phyloP scores from a whole-genome alignment of 2,329 filamentous ascomycete species.

The Oidium heveae region DNA sequence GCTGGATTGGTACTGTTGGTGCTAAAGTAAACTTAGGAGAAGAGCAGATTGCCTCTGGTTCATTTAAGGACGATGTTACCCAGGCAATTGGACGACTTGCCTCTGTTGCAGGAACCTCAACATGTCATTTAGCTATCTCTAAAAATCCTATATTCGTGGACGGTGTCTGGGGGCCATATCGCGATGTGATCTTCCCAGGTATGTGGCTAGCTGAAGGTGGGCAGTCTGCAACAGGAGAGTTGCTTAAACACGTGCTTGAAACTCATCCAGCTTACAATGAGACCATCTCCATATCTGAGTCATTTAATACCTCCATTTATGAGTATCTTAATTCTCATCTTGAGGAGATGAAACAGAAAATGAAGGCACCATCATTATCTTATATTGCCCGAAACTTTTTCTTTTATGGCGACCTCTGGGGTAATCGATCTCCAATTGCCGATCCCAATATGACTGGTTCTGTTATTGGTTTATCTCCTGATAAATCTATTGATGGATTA shows the following conservation, averaged over 20 bases:
- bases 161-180: slow-evolving; percentile 92
- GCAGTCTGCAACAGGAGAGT: slow-evolving; percentile 84
- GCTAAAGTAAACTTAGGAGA: slow-evolving; percentile 61
- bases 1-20: slow-evolving; percentile 97
- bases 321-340: slow-evolving; percentile 84
- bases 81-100: slow-evolving; percentile 85
- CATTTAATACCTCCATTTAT: slow-evolving; percentile 72
- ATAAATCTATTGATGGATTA: slow-evolving; percentile 67
- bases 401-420: slow-evolving; percentile 95
- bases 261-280: slow-evolving; percentile 79
- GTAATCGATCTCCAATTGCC: slow-evolving; percentile 82
- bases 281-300: slow-evolving; percentile 53
- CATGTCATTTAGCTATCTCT: slow-evolving; percentile 92
- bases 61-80: slow-evolving; percentile 59
- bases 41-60: slow-evolving; percentile 39
- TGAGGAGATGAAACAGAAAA: slow-evolving; percentile 43
- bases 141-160: slow-evolving; percentile 78
- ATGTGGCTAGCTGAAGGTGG: slow-evolving; percentile 97
- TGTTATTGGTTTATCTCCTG: slow-evolving; percentile 63
- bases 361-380: slow-evolving; percentile 48
- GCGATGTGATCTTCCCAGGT: slow-evolving; percentile 71
- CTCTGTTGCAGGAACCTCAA: slow-evolving; percentile 87
- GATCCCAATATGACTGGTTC: slow-evolving; percentile 83
- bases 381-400: slow-evolving; percentile 87
- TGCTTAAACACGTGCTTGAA: slow-evolving; percentile 82